These are phyloP conservation scores for Penicillium sp. DNA, from an alignment of 2,329 filamentous ascomycete genomes.

Conservation along the genomic window DNA sequence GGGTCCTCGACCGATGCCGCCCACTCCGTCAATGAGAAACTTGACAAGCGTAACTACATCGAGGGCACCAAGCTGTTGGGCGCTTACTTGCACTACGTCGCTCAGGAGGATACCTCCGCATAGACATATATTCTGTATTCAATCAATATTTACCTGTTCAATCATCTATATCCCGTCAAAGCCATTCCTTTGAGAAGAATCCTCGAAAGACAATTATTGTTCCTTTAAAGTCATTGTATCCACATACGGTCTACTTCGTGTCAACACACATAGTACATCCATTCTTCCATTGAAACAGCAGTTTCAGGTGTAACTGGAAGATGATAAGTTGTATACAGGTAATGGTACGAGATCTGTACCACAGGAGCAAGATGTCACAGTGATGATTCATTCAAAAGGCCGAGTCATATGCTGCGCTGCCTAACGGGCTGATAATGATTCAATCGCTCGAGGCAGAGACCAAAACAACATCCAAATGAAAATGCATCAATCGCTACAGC, in stretches of 20 bases:
- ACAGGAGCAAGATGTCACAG: background rate
- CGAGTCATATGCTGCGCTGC: background rate
- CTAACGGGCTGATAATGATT: background rate
- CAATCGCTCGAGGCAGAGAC: background rate
- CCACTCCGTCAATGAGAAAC: constrained; percentile 97
- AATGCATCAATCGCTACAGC: constrained; percentile 14
- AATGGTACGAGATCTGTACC: background rate
- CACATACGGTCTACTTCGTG: background rate
- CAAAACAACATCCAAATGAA: constrained; percentile 3
- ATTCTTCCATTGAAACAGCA: no score
- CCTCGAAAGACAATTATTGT: background rate
- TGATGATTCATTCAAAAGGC: no score
- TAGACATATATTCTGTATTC: background rate
- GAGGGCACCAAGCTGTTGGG: constrained; percentile 95
- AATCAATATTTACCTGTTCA: background rate
- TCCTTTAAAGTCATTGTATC: background rate
- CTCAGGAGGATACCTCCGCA: constrained; percentile 66
- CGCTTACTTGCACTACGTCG: constrained; percentile 92
- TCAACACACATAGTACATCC: no score
- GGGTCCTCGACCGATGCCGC: constrained; percentile 94
- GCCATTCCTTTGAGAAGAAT: background rate
- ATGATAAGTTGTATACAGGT: background rate
- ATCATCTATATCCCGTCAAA: background rate
- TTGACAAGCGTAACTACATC: constrained; percentile 96
- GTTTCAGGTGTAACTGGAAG: no score